Base-by-base conservation (phyloP, 2,329 filamentous ascomycete genomes). In the Beauveria pseudobassiana region DNA sequence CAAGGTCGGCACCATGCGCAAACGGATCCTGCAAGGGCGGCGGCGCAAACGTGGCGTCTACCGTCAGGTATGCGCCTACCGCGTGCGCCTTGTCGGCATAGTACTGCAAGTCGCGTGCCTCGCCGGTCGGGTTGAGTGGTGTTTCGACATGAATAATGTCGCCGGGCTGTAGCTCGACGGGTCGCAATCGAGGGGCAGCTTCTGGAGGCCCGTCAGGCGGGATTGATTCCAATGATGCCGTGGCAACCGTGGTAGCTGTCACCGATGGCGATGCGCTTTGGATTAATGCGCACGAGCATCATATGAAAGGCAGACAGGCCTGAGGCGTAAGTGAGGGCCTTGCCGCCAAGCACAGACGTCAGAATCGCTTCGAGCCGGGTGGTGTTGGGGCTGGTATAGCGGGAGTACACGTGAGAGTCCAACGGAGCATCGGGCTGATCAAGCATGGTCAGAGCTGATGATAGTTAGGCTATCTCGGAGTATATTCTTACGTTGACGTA, bases 171-270 rank as follows among this genome's bases (percentile, higher is more conserved):
- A 98, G 80, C 40, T 86, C 82, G 46, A 82, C 16, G 82, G 78
- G 9, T 85, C 78, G 69, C 86, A 90, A 68, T 88, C 83, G 16
- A 98, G 82, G 24, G 87, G 82, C 2, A 97, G 80, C 66, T 88
- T 82, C 71, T 87, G 75, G 28, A 96, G 83, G 0, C 89, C 88
- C 28, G 87, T 91, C 55, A 97, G 84, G 65, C 91, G 90, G 63
- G 82, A 75, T 66, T 96, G 81, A 98, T 76, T 38, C 75, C 75
- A 68, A 97, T 83, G 34, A 96, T 90, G 64, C 90, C 91, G 74
- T 96, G 91, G 75, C 91, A 96, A 68, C 95, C 95, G 77, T 98
- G 95, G 76, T 98, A 99, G 48, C 92, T 93, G 18, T 82, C 86
- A 43, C 87, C 87, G 66, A 98, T 91, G 67, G 91, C 88, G 61